Evolutionary conservation across 805 yeast genomes (phyloP), one percentile per base, ranked within the genome.

Genomic region (Sugiyamaella smithiae): DNA sequence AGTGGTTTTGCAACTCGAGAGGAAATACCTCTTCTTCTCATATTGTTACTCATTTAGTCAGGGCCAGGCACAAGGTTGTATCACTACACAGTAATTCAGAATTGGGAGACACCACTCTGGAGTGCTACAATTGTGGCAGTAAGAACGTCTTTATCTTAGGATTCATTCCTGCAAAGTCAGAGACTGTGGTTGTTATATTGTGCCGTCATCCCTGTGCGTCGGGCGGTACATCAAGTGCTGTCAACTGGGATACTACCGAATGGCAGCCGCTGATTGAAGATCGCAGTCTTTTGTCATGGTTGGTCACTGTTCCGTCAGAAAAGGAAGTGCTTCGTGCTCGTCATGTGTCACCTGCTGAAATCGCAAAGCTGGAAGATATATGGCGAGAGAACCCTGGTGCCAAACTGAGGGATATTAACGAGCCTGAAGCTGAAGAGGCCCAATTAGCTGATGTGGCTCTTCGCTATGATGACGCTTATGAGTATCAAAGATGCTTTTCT

Each of bases 191-290:
- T 51, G 96, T 90, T 3, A 76, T 89, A 37, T 67, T 90, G 42
- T 90, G 97, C 67, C 80, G 97, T 48, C 71, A 87, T 47, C 97
- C 97, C 0, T 90, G 97, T 66, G 67, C 72, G 4, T 22, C 33
- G 3, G 45, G 49, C 23, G 28, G 23, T 11, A 12, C 24, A 4
- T 17, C 32, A 3, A 24, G 31, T 12, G 40, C 33, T 3, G 68
- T 76, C 24, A 81, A 83, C 59, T 90, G 97, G 97, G 96, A 88
- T 59, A 82, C 90, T 0, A 77, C 74, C 36, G 84, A 85, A 52
- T 90, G 97, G 97, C 88, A 84, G 60, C 77, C 96, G 0, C 69
- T 90, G 48, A 86, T 90, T 49, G 91, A 85, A 55, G 84, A 88
- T 55, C 74, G 95, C 32, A 82, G 79, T 54, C 78, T 90, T 50